A percentile compares a stretch with the other conserved stretches of the same genome.
phyloP scores from a whole-genome alignment of 805 yeast species.

The Wickerhamiella alocasiicola region DNA sequence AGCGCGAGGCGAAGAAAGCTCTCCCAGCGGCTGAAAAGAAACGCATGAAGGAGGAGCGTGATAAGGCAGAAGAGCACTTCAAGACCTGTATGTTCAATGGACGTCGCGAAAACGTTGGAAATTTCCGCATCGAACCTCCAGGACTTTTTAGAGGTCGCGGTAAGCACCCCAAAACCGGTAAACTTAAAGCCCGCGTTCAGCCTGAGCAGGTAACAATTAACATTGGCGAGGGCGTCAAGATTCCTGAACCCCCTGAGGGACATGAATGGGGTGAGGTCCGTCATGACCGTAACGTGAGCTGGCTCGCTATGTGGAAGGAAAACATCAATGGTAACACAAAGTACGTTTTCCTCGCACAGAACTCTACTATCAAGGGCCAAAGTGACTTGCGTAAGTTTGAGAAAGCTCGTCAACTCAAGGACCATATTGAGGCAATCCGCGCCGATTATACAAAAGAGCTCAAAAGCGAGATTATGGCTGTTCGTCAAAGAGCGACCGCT shows the following conservation, averaged over 20 bases:
- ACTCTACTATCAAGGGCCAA: conserved; percentile 80
- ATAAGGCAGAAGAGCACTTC: conserved; percentile 63
- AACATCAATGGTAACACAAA: conserved; percentile 73
- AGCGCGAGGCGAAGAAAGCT: conserved; percentile 59
- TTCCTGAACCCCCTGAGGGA: conserved; percentile 79
- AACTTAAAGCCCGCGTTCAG: conserved; percentile 66
- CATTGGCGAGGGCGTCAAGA: conserved; percentile 53
- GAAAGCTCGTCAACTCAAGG: conserved; percentile 74
- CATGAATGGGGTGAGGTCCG: conserved; percentile 77
- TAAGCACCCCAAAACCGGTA: conserved; percentile 93
- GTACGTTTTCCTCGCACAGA: conserved; percentile 85
- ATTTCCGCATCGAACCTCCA: conserved; percentile 91
- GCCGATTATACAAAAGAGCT: conserved; percentile 58
- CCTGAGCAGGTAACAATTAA: conserved; percentile 88
- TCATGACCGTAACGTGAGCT: conserved; percentile 81
- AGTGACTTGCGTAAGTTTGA: conserved; percentile 87
- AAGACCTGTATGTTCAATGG: conserved; percentile 76
- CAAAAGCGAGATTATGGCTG: conserved; percentile 65
- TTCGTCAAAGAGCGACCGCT: conserved; percentile 87
- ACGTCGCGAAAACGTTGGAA: conserved; percentile 82
- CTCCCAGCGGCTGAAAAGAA: conserved; percentile 67
- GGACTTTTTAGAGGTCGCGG: conserved; percentile 95
- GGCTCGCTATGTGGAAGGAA: conserved; percentile 98
- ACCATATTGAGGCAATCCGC: conserved; percentile 61
- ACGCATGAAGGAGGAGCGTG: conserved; percentile 55